Evolutionary conservation across 805 yeast species (phyloP).

Genomic region (Cyberlindnera xylosilytica): DNA sequence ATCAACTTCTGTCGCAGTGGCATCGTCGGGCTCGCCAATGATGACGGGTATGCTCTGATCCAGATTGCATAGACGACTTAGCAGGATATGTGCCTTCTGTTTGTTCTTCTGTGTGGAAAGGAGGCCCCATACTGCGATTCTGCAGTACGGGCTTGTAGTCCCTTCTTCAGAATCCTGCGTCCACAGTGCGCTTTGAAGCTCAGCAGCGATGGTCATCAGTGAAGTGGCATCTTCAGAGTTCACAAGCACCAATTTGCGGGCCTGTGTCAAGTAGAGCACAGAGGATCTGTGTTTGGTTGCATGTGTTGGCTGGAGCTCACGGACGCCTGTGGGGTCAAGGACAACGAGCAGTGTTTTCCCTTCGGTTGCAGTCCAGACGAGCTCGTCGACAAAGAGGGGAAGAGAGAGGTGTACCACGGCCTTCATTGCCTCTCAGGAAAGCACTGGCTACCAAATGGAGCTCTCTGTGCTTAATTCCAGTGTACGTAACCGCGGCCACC

Average conservation of each 20-base stretch:
- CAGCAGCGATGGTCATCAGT: conserved; percentile 8
- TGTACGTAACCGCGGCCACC: too few species aligned
- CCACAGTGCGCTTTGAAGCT: conserved; percentile 3
- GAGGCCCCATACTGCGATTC: too few species aligned
- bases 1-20: too few species aligned
- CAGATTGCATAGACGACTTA: too few species aligned
- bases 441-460: too few species aligned
- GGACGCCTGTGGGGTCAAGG: conserved; percentile 3
- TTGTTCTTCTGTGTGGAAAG: too few species aligned
- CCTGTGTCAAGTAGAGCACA: conserved; percentile 7
- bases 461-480: too few species aligned
- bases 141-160: too few species aligned
- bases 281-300: conserved; percentile 13
- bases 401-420: not conserved
- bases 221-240: not conserved
- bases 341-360: conserved; percentile 5
- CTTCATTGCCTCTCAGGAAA: not conserved
- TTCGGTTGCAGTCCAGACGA: not conserved
- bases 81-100: too few species aligned
- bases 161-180: too few species aligned
- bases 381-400: conserved; percentile 2
- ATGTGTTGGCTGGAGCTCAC: conserved; percentile 4
- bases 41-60: too few species aligned
- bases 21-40: too few species aligned
- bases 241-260: conserved; percentile 4